Conservation (phyloP, 257 asterid species). For the Solanum etuberosum region DNA sequence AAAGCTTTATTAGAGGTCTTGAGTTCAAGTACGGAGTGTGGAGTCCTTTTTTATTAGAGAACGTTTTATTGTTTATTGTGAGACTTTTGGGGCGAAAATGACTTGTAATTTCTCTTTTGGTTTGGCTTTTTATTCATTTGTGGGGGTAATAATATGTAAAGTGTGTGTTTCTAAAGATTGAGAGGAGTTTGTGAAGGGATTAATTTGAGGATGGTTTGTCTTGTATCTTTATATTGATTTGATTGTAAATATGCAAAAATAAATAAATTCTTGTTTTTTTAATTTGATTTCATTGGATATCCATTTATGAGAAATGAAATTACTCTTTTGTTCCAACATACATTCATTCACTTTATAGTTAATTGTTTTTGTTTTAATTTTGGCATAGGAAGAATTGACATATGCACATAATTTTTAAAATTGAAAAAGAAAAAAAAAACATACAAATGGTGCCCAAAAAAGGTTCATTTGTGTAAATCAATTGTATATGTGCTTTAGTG, state of each 20-base stretch:
- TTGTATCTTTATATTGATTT: not conserved
- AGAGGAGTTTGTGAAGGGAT: not conserved
- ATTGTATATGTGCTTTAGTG: too few species aligned
- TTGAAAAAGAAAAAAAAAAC: not conserved
- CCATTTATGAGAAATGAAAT: not conserved
- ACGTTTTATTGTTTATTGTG: not conserved
- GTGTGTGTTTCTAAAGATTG: not conserved
- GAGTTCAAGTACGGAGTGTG: accelerated
- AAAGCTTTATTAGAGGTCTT: not conserved
- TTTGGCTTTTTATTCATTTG: not conserved
- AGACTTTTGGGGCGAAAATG: too few species aligned
- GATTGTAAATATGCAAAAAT: too few species aligned
- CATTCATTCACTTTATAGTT: not conserved
- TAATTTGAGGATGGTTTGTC: not conserved
- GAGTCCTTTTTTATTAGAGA: accelerated
- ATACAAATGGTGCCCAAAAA: not conserved
- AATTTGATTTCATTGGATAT: not conserved
- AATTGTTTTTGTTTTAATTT: not conserved
- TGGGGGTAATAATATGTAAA: not conserved
- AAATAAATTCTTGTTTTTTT: not conserved
- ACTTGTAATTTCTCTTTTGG: not conserved
- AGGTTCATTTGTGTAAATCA: not conserved
- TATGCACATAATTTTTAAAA: not conserved
- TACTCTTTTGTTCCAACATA: not conserved
- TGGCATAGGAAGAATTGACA: not conserved